Evolutionary conservation across 1,139 yeast species (phyloP), one percentile per base, ranked within the genome.

Genomic region (Meyerozyma carpophila): DNA sequence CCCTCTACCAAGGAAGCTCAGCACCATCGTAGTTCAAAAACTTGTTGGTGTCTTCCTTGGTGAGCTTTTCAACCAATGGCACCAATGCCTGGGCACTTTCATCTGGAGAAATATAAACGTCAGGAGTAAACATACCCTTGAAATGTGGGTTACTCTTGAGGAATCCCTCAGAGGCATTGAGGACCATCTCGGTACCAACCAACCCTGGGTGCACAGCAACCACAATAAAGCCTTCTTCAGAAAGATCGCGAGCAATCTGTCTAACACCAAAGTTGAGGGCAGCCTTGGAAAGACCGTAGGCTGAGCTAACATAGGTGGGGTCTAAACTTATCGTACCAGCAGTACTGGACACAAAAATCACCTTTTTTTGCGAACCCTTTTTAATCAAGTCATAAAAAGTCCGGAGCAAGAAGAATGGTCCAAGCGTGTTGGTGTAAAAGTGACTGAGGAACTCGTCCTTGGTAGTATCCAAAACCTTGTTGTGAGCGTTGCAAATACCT

Each of bases 241-340:
- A 31, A 43, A 14, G 45, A 41, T 64, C 66, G 18, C 26, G 32
- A 25, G 59, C 50, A 37, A 65, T 42, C n/a, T 51, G 52, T 31
- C 50, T 54, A 9, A 51, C 51, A 5, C 56, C 38, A 36, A 51
- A 61, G 52, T 64, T 65, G 44, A 65, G 40, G 0, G 66, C 66
- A n/a, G 70, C 68, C 45, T 66, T 67, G 18, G 70, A 62, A 24
- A 52, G 51, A 11, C 70, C 70, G 45, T 66, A 66, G 6, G 62
- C 63, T 25, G 57, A 38, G 14, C 21, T n/a, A 13, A 28, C 18
- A 8, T 21, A 14, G 2, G 39, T 32, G 36, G 37, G 26, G 10
- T 10, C 20, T 5, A 26, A 41, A 6, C 24, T 24, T 10, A 25
- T 26, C 16, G 34, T 32, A 5, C 40, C 43, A 21, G 25, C 16